Base-by-base conservation (phyloP, 352 stramenopile genomes). In the Pythium brassicae region DNA sequence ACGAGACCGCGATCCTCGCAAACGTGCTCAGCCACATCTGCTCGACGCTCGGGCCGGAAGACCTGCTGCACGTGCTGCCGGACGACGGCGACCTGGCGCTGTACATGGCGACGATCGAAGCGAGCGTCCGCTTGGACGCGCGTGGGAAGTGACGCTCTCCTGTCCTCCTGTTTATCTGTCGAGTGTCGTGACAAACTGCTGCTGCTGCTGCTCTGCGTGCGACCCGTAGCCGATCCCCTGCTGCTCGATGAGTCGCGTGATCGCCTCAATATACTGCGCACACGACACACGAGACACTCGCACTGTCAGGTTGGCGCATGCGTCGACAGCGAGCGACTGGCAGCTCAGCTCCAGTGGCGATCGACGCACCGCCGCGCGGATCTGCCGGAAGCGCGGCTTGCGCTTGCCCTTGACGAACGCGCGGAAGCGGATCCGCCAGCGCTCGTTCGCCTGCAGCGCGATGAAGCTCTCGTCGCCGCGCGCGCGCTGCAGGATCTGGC, bases 101-200 rank as follows among this genome's bases (percentile, higher is more conserved):
- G 27, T 92, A 89, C 60, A 87, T 92, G 62, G 75, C 77, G 50
- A 88, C 77, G 2, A 75, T 92, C 49, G 79, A 90, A 67, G 64
- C 70, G 43, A 87, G 74, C 47, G 69, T 86, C 45, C 74, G 70
- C 0, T 59, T 89, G 27, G 66, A 7, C 32, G 32, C 9, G 86
- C 23, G 63, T 78, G 19, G n/a, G n/a, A 69, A 11, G 61, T 50
- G 47, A 49, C 20, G 20, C 10, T 2, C 15, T 51, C 11, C 32
- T 32, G 26, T 22, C n/a, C n/a, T n/a, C n/a, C n/a, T 48, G 20
- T 52, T 53, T 48, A 59, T 17, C 34, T 34, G 44, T 59, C 12
- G 44, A 59, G 26, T 37, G 53, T 22, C 22, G 44, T 35, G 48
- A 59, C 29, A 40, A 26, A 26, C 19, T 44, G 39, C 22, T 45